Percentiles rank a stretch among this genome's conserved stretches.
phyloP scores from a whole-genome alignment of 805 yeast genomes.

The Candida qinlingensis region DNA sequence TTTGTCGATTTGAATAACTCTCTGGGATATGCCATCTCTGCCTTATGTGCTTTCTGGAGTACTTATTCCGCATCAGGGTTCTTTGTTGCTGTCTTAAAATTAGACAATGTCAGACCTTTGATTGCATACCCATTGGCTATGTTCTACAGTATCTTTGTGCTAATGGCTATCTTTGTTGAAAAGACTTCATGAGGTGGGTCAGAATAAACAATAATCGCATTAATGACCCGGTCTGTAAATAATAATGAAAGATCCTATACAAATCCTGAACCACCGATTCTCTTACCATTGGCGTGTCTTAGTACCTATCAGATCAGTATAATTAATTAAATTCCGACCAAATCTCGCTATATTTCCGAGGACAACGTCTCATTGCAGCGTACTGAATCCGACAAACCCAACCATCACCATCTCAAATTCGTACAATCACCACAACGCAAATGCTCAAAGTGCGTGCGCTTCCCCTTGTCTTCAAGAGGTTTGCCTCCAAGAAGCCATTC shows the following conservation, averaged over 20 bases:
- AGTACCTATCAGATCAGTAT: no score
- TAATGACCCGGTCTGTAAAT: no score
- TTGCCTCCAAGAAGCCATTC: slow-evolving; percentile 12
- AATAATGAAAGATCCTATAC: no score
- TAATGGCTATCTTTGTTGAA: slow-evolving; percentile 84
- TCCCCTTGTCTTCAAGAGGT: background rate
- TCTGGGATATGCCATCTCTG: slow-evolving; percentile 65
- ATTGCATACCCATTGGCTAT: slow-evolving; percentile 91
- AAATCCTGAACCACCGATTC: no score
- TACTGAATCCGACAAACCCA: no score
- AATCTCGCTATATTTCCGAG: no score
- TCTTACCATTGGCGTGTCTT: no score
- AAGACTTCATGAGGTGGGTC: slow-evolving; percentile 7
- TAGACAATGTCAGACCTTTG: slow-evolving; percentile 80
- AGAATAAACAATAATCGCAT: background rate
- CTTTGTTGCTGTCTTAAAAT: slow-evolving; percentile 76
- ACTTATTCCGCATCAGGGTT: slow-evolving; percentile 91
- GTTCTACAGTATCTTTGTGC: slow-evolving; percentile 90
- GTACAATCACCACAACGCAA: no score
- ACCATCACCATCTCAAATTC: no score
- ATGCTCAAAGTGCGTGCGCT: background rate
- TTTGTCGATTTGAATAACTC: slow-evolving; percentile 60
- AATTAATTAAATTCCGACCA: no score
- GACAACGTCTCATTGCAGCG: no score
- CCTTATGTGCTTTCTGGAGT: slow-evolving; percentile 78